A percentile compares a stretch with the other conserved stretches of the same genome.
Conservation (phyloP, 768 basidiomycete species). For the Myochromella boudieri region DNA sequence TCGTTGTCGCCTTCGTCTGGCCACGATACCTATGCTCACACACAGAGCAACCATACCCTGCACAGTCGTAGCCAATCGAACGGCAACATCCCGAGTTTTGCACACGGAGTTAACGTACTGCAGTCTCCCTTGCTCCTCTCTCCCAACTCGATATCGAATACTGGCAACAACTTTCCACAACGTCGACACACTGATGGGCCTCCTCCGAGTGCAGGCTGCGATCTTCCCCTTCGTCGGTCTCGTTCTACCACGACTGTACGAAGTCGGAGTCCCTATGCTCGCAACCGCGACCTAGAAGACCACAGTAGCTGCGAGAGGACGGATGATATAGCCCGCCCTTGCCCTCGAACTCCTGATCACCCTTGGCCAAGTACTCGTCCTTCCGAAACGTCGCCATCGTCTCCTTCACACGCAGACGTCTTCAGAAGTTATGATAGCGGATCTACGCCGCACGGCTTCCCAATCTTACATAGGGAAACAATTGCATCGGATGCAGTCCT, state of each 20-base stretch:
- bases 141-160: too few relatives aligned
- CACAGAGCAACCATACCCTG: neutral
- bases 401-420: constrained; percentile 4
- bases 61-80: neutral
- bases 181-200: constrained; percentile 14
- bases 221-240: constrained; percentile 6
- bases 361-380: neutral
- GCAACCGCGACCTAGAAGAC: constrained; percentile 1
- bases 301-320: neutral
- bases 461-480: constrained; percentile 14
- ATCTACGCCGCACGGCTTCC: constrained; percentile 4
- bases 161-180: neutral
- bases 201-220: neutral
- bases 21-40: too few relatives aligned
- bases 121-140: too few relatives aligned
- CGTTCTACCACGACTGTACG: constrained; percentile 7
- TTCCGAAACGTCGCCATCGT: constrained; percentile 7
- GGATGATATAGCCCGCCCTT: neutral
- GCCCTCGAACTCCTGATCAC: constrained; percentile 6
- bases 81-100: neutral
- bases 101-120: too few relatives aligned
- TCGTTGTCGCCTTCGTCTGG: neutral
- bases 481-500: constrained; percentile 20
- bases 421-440: constrained; percentile 10
- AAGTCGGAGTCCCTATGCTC: constrained; percentile 14